Base-by-base conservation (phyloP, 2,329 filamentous ascomycete genomes). In the Corinectria fuckeliana region DNA sequence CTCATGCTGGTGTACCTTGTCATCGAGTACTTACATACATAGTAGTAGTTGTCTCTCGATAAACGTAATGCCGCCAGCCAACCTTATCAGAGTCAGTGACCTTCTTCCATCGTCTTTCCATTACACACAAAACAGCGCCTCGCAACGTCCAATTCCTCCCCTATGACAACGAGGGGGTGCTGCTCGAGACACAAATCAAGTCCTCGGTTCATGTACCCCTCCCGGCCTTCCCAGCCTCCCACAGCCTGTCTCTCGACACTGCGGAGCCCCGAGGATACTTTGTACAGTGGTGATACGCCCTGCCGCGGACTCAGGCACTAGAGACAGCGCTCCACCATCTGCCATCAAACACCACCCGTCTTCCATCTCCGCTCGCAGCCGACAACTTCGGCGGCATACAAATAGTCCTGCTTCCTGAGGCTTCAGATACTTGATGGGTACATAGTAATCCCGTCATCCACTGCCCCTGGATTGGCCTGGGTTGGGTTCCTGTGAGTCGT, bases 361-460 rank as follows among this genome's bases (percentile, higher is more conserved):
- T 58, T 13, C 32, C 41, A 52, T 41, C 56, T 47, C 56, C 56
- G 45, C 56, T 42, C n/a, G 34, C 49, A 50, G 28, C 23, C 56
- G n/a, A n/a, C 50, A 59, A 45, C 50, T 49, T 23, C 30, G 50
- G 45, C 39, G 50, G 50, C 56, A 53, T 50, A 44, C 50, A 58
- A 60, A 52, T 50, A 54, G 56, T n/a, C n/a, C n/a, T n/a, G 59
- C 49, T 48, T 47, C 44, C 56, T 52, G 50, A 55, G 41, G 42
- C 56, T 47, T 36, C 32, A 36, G n/a, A 8, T n/a, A 9, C 50
- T 65, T 41, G 47, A 52, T 58, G 63, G 57, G 59, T n/a, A n/a
- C n/a, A n/a, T n/a, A n/a, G n/a, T 64, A 56, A 62, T 64, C 64
- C 65, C 64, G 60, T 59, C 50, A 51, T 56, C 53, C 56, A 44